Evolutionary conservation across 768 basidiomycete genomes (phyloP).

Genomic region (Tylopilus subfusipes): DNA sequence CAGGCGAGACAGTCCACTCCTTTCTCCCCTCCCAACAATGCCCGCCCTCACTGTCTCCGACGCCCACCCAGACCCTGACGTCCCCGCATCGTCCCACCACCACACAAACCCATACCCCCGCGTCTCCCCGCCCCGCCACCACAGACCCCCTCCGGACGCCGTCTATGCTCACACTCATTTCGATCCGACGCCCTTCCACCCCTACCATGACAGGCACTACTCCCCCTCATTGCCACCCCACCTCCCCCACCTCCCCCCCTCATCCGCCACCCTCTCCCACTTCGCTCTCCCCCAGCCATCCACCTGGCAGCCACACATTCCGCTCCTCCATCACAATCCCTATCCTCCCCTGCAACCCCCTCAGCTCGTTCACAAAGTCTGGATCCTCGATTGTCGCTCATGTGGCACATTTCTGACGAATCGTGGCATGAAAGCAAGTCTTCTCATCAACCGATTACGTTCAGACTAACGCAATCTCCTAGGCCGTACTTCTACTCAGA

Average conservation of each 20-base stretch:
- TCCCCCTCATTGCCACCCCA: conserved; percentile 11
- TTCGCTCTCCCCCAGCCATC: conserved; percentile 16
- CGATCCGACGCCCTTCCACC: conserved; percentile 8
- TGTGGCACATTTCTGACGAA: conserved; percentile 77
- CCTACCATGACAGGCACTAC: conserved; percentile 17
- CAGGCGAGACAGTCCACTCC: conserved; percentile 32
- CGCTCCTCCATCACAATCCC: conserved; percentile 37
- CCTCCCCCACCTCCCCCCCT: conserved; percentile 10
- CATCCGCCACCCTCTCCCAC: conserved; percentile 29
- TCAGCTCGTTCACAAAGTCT: conserved; percentile 64
- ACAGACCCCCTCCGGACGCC: conserved; percentile 15
- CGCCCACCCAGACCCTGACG: conserved; percentile 1
- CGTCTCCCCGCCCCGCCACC: conserved; percentile 13
- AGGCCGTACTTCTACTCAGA: conserved; percentile 82
- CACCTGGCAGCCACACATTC: conserved; percentile 33
- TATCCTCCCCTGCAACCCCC: conserved; percentile 40
- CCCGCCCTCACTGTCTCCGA: conserved; percentile 28
- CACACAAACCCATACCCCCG: conserved; percentile 23
- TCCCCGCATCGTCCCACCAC: conserved; percentile 3
- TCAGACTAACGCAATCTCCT: conserved; percentile 9
- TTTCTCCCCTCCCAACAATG: conserved; percentile 21
- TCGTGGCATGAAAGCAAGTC: conserved; percentile 76
- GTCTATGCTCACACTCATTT: conserved; percentile 25
- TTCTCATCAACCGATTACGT: not conserved
- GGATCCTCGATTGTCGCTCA: conserved; percentile 73